phyloP scores from a whole-genome alignment of 805 yeast species.

The Candida schatavii region DNA sequence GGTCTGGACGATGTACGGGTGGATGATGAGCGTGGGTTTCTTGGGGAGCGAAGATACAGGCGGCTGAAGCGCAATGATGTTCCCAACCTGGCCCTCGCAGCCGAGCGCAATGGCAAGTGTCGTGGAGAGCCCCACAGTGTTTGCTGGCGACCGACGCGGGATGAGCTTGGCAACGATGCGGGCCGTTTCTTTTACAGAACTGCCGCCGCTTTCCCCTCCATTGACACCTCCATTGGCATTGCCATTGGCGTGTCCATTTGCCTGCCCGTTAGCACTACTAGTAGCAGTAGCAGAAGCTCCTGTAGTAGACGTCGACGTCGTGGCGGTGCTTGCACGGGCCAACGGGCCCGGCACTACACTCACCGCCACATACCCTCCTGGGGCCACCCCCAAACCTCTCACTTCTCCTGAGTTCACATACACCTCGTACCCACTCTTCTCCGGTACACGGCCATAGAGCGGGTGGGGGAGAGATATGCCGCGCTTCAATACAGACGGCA shows the following conservation, averaged over 20 bases:
- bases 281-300: conserved; percentile 5
- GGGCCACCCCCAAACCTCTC: conserved; percentile 28
- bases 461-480: conserved; percentile 57
- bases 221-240: neutral
- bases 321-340: conserved; percentile 13
- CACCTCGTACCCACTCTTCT: conserved; percentile 38
- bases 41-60: conserved; percentile 34
- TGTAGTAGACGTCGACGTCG: conserved; percentile 13
- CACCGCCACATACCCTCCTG: conserved; percentile 46
- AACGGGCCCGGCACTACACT: conserved; percentile 53
- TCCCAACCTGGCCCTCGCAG: conserved; percentile 48
- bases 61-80: conserved; percentile 50
- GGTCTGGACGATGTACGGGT: conserved; percentile 51
- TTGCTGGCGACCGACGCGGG: conserved; percentile 29
- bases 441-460: conserved; percentile 20
- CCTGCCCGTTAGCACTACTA: conserved; percentile 2
- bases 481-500: conserved; percentile 45
- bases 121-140: conserved; percentile 51
- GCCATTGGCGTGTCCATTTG: conserved; percentile 8
- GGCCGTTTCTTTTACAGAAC: conserved; percentile 32
- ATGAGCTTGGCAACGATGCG: conserved; percentile 53
- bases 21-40: conserved; percentile 45
- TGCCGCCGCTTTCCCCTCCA: too few relatives aligned
- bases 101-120: conserved; percentile 57
- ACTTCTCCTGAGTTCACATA: conserved; percentile 44